These are phyloP conservation scores for Eimeria praecox DNA, from an alignment of 169 alveolate genomes.

Conservation along the genomic window DNA sequence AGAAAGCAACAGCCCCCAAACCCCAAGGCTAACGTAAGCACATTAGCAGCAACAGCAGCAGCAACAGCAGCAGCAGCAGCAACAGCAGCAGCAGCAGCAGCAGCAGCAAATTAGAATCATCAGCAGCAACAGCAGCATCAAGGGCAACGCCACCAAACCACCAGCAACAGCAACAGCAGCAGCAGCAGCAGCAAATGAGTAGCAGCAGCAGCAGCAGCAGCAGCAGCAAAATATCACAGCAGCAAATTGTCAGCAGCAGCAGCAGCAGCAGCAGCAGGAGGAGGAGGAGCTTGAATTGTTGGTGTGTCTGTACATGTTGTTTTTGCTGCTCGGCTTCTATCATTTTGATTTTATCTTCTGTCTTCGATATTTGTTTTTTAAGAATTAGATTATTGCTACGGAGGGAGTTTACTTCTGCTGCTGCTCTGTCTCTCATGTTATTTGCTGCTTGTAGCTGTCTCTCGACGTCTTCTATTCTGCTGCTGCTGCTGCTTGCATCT, in stretches of 20 bases:
- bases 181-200: neutral
- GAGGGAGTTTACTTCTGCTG: slow-evolving; percentile 18
- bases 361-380: neutral
- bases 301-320: too few relatives aligned
- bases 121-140: neutral
- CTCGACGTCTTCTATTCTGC: slow-evolving; percentile 19
- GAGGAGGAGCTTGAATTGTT: neutral
- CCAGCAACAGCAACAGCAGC: neutral
- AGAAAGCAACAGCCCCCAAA: neutral
- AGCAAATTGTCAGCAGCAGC: neutral
- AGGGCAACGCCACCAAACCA: neutral
- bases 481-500: neutral
- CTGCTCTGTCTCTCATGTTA: slow-evolving; percentile 3
- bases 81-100: neutral
- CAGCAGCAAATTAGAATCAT: neutral
- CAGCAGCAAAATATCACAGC: neutral
- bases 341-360: slow-evolving; percentile 27
- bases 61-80: slow-evolving; percentile 6
- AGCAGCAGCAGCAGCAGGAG: slow-evolving; percentile 47
- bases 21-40: too few relatives aligned
- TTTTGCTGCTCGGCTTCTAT: neutral
- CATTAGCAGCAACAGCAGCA: slow-evolving; percentile 8
- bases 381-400: neutral
- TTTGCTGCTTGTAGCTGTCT: neutral
- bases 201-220: neutral